A percentile compares a stretch with the other conserved stretches of the same genome.
These are phyloP conservation scores for Gamarada debralockiae DNA, from an alignment of 495 filamentous ascomycete genomes.

Conservation along the genomic window DNA sequence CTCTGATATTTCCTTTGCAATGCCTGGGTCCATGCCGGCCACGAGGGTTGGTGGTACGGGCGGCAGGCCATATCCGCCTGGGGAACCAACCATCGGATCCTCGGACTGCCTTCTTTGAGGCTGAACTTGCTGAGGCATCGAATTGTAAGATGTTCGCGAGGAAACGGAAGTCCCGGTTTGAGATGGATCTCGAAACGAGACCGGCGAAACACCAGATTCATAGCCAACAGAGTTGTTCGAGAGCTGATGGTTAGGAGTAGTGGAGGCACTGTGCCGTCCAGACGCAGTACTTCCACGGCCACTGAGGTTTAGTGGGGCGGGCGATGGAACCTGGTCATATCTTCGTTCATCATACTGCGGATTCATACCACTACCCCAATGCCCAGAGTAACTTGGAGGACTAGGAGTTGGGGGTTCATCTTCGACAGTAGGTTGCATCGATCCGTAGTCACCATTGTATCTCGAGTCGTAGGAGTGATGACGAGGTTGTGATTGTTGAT, in stretches of 20 bases:
- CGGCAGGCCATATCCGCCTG: constrained; percentile 24
- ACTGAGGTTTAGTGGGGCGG: constrained; percentile 43
- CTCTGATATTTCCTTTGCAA: constrained; percentile 54
- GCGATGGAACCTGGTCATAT: constrained; percentile 38
- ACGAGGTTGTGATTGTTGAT: constrained; percentile 28
- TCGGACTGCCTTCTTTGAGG: constrained; percentile 5
- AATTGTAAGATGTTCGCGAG: constrained; percentile 19
- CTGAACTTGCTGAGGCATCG: constrained; percentile 15
- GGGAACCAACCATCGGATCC: constrained; percentile 1
- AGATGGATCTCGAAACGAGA: constrained; percentile 17
- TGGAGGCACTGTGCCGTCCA: constrained; percentile 24
- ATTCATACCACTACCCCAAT: constrained; percentile 9
- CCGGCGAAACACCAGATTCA: constrained; percentile 9
- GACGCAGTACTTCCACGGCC: constrained; percentile 35
- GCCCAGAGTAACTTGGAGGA: constrained; percentile 10
- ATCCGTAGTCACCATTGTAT: constrained; percentile 39
- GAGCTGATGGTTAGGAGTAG: constrained; percentile 9
- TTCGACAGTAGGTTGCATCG: constrained; percentile 67
- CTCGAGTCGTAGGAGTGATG: constrained; percentile 46
- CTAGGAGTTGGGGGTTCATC: constrained; percentile 54
- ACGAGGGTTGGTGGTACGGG: constrained; percentile 64
- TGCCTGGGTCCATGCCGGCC: constrained; percentile 60
- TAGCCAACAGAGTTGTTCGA: constrained; percentile 18
- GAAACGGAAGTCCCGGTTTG: constrained; percentile 8
- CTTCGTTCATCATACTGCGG: constrained; percentile 36